Percentiles rank a stretch among this genome's conserved stretches.
Evolutionary conservation across 2,329 filamentous ascomycete genomes (phyloP).

Genomic region (Dothiorella sarmentorum): DNA sequence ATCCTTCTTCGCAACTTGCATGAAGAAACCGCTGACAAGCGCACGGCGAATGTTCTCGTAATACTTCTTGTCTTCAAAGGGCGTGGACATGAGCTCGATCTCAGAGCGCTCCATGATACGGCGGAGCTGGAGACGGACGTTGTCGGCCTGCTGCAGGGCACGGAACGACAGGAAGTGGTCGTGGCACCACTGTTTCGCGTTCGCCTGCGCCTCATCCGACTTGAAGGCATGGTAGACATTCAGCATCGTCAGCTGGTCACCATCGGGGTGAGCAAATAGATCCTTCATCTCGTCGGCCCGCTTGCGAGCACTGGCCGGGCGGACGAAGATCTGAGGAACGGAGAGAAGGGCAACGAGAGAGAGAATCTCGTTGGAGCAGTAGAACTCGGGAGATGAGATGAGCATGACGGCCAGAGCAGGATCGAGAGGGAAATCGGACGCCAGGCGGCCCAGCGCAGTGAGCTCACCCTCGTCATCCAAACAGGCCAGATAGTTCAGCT

Average conservation of each 20-base stretch:
- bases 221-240: slow-evolving; percentile 99
- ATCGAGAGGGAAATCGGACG: slow-evolving; percentile 93
- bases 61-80: slow-evolving; percentile 94
- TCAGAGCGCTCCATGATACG: slow-evolving; percentile 95
- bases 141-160: slow-evolving; percentile 87
- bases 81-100: slow-evolving; percentile 80
- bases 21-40: slow-evolving; percentile 89
- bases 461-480: slow-evolving; percentile 95
- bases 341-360: slow-evolving; percentile 92
- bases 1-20: slow-evolving; percentile 94
- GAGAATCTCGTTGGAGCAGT: slow-evolving; percentile 96
- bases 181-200: slow-evolving; percentile 90
- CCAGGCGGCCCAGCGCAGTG: slow-evolving; percentile 77
- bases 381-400: slow-evolving; percentile 95
- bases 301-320: slow-evolving; percentile 79
- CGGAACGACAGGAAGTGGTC: slow-evolving; percentile 92
- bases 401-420: slow-evolving; percentile 95
- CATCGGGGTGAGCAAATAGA: slow-evolving; percentile 86
- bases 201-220: slow-evolving; percentile 62
- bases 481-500: slow-evolving; percentile 95
- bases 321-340: slow-evolving; percentile 89
- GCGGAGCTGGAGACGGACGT: slow-evolving; percentile 85
- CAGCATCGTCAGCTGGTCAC: slow-evolving; percentile 91
- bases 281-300: slow-evolving; percentile 97
- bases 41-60: slow-evolving; percentile 96